Conservation (phyloP, 2,329 filamentous ascomycete species). For the Elsinoe perseae region DNA sequence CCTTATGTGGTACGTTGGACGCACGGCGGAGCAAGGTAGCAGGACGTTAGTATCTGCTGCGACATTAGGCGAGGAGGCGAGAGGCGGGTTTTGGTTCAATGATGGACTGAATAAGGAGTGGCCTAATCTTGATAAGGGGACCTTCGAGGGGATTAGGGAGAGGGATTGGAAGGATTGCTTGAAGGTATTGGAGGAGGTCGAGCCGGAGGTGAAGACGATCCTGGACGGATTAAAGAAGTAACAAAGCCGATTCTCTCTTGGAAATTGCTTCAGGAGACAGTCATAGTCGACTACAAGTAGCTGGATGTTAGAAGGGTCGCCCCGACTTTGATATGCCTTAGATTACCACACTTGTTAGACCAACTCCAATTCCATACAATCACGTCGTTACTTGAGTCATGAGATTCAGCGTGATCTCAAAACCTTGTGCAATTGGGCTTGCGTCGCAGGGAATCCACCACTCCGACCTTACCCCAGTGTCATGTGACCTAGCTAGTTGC, state of each 20-base stretch:
- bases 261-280: too few species aligned
- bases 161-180: background rate
- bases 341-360: too few species aligned
- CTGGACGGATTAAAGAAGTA: background rate
- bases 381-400: too few species aligned
- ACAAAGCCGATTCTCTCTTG: background rate
- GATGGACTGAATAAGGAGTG: constrained; percentile 23
- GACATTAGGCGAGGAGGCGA: constrained; percentile 27
- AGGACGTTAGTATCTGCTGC: constrained; percentile 30
- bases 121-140: background rate
- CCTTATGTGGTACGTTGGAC: constrained; percentile 23
- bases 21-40: constrained; percentile 27
- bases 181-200: background rate
- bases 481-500: too few species aligned
- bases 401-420: too few species aligned
- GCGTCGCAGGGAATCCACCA: too few species aligned
- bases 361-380: too few species aligned
- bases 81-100: constrained; percentile 32
- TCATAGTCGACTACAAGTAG: too few species aligned
- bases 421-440: too few species aligned
- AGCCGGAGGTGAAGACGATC: background rate
- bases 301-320: background rate
- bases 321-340: too few species aligned
- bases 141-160: background rate
- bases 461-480: too few species aligned